Base-by-base conservation (phyloP, 1,139 yeast species). In the Diutina mesorugosa region DNA sequence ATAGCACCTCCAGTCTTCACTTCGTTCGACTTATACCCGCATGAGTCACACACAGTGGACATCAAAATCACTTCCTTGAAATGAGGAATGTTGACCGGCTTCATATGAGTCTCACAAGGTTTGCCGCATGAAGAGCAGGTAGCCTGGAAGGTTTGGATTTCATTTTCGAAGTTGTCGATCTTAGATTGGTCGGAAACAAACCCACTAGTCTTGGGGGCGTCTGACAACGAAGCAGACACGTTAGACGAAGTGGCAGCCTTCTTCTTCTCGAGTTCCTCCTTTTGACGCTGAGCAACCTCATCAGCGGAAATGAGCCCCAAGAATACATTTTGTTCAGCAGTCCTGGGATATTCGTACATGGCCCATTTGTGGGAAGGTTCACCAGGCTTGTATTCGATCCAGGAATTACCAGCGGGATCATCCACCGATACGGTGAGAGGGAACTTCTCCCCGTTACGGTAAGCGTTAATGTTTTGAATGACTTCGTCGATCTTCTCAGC, bases 1-100 rank as follows among this genome's bases (percentile, higher is more conserved):
- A 95, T 87, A 21, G 87, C 95, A 62, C 99, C 99, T 58, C 99
- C 99, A 5, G 99, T 95, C 74, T 91, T 93, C 62, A 95, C 99
- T 71, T 95, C 99, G 67, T 95, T 95, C 28, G 97, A 89, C 72
- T 89, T 93, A 74, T 88, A 95, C 45, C 99, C 99, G 74, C 99
- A 95, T 63, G 82, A 74, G 51, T 86, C 91, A 72, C 99, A 95
- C 1, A 82, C 85, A 0, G 99, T 93, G 56, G 96, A 87, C 99
- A 95, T 95, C 64, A 95, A 83, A 60, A 95, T 87, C 53, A 95
- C 99, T 63, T 95, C 98, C 71, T 90, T 91, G 78, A 95, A 95
- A 72, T 95, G 99, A 28, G 99, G 99, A 63, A 95, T 95, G 67
- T 90, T 85, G 35, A 95, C 97, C 47, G 91, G 82, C 74, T 95